A percentile compares a stretch with the other conserved stretches of the same genome.
These are phyloP conservation scores for Spiraea crenata DNA, from an alignment of 331 rosid species.

Conservation along the genomic window DNA sequence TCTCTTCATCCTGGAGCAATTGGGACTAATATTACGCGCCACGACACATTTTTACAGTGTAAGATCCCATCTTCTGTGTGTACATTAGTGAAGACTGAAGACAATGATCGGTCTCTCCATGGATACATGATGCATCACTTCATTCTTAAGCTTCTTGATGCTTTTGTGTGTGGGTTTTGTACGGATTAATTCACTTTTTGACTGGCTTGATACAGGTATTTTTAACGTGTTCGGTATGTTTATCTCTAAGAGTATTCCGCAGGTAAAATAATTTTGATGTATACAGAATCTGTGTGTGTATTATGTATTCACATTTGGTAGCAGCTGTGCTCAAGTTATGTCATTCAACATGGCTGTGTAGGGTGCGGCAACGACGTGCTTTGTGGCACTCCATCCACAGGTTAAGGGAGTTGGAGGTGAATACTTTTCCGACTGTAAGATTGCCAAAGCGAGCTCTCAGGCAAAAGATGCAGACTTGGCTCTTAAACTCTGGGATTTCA, in stretches of 20 bases:
- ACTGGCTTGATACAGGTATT: conserved; percentile 40
- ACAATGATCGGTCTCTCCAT: neutral
- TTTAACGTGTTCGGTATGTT: conserved; percentile 42
- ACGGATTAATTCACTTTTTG: neutral
- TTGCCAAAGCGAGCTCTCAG: conserved; percentile 44
- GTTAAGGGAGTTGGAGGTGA: conserved; percentile 39
- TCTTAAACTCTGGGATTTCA: conserved; percentile 49
- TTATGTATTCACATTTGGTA: too few species aligned
- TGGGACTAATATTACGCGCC: conserved; percentile 34
- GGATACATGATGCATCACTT: neutral
- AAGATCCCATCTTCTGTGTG: neutral
- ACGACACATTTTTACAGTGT: conserved; percentile 24
- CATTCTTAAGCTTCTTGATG: neutral
- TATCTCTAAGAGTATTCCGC: conserved; percentile 47
- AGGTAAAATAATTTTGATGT: conserved; percentile 28
- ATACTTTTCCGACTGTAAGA: conserved; percentile 51
- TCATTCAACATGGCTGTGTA: neutral
- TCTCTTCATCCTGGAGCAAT: conserved; percentile 50
- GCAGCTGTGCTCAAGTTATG: too few species aligned
- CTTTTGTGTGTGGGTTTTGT: conserved; percentile 1
- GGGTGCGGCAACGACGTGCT: conserved; percentile 72
- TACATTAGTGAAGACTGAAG: neutral
- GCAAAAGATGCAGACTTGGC: conserved; percentile 50
- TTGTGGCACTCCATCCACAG: conserved; percentile 52
- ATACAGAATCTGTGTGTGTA: too few species aligned